These are phyloP conservation scores for Yamadazyma tumulicola DNA, from an alignment of 805 yeast genomes.

Conservation along the genomic window DNA sequence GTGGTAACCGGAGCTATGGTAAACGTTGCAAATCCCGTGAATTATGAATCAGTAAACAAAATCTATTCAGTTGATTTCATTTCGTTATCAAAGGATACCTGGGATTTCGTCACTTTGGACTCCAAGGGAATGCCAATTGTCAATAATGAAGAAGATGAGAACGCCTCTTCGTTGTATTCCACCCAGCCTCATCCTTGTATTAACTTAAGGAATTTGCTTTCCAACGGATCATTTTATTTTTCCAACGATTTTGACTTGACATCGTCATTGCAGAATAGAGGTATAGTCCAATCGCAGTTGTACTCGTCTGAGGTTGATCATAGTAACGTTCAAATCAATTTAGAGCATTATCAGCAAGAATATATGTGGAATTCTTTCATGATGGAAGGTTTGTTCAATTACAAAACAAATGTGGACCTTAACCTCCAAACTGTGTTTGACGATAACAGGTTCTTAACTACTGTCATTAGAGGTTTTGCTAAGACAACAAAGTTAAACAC, in stretches of 20 bases:
- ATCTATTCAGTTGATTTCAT: constrained; percentile 86
- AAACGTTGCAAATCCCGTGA: constrained; percentile 79
- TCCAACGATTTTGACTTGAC: constrained; percentile 92
- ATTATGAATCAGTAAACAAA: constrained; percentile 73
- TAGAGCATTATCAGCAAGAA: constrained; percentile 62
- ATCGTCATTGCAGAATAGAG: constrained; percentile 76
- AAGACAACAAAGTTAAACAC: constrained; percentile 54
- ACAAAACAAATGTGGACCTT: constrained; percentile 65
- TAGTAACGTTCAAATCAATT: constrained; percentile 6
- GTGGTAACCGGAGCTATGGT: constrained; percentile 67
- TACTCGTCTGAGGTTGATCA: constrained; percentile 3
- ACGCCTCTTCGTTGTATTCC: constrained; percentile 14
- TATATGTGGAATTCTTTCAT: constrained; percentile 97
- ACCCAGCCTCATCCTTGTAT: constrained; percentile 68
- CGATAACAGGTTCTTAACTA: constrained; percentile 76
- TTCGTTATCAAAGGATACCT: constrained; percentile 63
- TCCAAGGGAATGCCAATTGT: constrained; percentile 61
- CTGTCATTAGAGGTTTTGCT: constrained; percentile 94
- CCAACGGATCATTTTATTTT: constrained; percentile 88
- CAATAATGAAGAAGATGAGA: constrained; percentile 16
- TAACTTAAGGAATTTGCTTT: constrained; percentile 70
- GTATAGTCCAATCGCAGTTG: constrained; percentile 37
- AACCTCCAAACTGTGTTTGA: constrained; percentile 62
- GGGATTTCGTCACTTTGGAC: constrained; percentile 79
- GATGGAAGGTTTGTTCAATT: constrained; percentile 76